Evolutionary conservation across 495 filamentous ascomycete genomes (phyloP).

Genomic region (Melanomma pulvis-pyrius): DNA sequence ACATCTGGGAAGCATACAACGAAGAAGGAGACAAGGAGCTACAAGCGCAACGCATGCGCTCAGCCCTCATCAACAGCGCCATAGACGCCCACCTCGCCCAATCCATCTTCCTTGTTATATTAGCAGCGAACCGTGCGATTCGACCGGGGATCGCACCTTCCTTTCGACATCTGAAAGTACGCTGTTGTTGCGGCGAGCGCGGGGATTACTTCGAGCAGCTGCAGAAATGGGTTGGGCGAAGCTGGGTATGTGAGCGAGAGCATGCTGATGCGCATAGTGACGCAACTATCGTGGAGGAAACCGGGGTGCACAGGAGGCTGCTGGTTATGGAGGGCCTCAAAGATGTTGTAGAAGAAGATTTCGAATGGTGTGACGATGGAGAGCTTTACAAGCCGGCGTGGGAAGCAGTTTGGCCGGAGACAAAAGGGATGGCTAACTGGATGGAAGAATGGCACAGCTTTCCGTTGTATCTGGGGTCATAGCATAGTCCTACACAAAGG

Average conservation of each 20-base stretch:
- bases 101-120: conserved; percentile 9
- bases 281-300: background rate
- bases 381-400: background rate
- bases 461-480: background rate
- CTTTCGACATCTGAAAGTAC: background rate
- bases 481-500: background rate
- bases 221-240: background rate
- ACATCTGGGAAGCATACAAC: background rate
- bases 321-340: background rate
- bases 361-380: background rate
- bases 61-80: background rate
- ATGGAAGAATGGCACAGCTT: conserved; percentile 3
- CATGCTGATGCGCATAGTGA: background rate
- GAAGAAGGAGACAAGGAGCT: background rate
- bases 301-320: background rate
- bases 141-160: background rate
- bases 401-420: conserved; percentile 11
- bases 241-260: conserved; percentile 4
- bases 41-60: background rate
- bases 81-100: conserved; percentile 7
- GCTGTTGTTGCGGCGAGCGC: background rate
- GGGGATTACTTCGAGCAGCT: background rate
- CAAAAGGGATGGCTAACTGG: conserved; percentile 9
- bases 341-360: background rate
- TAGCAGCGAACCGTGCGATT: background rate